Percentiles rank a stretch among this genome's conserved stretches.
Evolutionary conservation across 495 filamentous ascomycete genomes (phyloP).

Genomic region (Entonaema liquescens): DNA sequence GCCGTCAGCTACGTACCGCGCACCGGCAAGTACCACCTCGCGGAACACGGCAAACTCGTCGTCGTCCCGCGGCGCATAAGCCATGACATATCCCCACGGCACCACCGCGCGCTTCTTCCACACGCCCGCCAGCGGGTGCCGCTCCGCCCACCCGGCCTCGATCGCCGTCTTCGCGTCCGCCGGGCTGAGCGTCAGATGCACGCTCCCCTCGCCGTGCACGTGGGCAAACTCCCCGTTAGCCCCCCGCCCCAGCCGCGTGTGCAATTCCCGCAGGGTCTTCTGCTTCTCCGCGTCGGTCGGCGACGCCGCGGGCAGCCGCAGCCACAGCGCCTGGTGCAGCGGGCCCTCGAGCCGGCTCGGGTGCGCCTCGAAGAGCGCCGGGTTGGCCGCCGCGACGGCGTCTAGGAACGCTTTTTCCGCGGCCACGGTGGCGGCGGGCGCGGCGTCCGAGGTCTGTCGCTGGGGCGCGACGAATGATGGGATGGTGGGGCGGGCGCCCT

Average conservation of each 20-base stretch:
- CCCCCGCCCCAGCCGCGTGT: slow-evolving; percentile 20
- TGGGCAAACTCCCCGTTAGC: slow-evolving; percentile 45
- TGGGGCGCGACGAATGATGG: slow-evolving; percentile 45
- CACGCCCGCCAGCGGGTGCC: slow-evolving; percentile 43
- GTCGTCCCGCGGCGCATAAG: slow-evolving; percentile 49
- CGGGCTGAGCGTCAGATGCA: slow-evolving; percentile 45
- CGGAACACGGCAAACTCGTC: slow-evolving; percentile 42
- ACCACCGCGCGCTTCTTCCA: slow-evolving; percentile 17
- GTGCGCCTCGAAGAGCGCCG: slow-evolving; percentile 29
- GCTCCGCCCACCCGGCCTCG: slow-evolving; percentile 46
- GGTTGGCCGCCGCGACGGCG: slow-evolving; percentile 25
- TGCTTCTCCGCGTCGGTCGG: background rate
- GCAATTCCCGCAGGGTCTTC: background rate
- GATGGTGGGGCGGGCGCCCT: slow-evolving; percentile 36
- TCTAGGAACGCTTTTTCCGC: slow-evolving; percentile 18
- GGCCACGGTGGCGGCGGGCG: background rate
- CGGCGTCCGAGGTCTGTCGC: slow-evolving; percentile 40
- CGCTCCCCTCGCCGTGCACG: slow-evolving; percentile 46
- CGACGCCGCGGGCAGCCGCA: slow-evolving; percentile 4
- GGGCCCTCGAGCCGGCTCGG: slow-evolving; percentile 43
- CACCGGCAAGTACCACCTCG: slow-evolving; percentile 35
- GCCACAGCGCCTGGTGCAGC: slow-evolving; percentile 38
- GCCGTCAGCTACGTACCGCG: slow-evolving; percentile 29
- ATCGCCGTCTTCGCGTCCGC: slow-evolving; percentile 46
- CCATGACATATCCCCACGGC: slow-evolving; percentile 44